Conservation (phyloP, 73 alveolate genomes). For the Stentor coeruleus region DNA sequence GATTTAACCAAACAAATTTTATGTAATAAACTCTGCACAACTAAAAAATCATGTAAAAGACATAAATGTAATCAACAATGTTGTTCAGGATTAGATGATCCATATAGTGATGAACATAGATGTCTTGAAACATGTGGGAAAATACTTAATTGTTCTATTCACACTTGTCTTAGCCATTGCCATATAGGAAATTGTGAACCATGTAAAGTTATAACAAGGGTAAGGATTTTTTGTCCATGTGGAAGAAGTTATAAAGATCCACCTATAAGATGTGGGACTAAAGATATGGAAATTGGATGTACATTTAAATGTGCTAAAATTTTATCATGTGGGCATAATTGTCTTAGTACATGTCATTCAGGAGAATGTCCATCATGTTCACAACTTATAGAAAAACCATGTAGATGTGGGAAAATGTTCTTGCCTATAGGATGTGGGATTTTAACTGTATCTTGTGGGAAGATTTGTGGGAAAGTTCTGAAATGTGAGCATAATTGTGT, state of each 20-base stretch:
- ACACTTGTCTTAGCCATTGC: constrained; percentile 78
- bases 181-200: constrained; percentile 90
- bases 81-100: constrained; percentile 66
- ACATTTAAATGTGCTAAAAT: constrained; percentile 33
- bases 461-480: constrained; percentile 32
- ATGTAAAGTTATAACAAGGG: constrained; percentile 67
- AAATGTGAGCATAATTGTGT: constrained; percentile 61
- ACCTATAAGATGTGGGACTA: constrained; percentile 80
- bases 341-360: constrained; percentile 47
- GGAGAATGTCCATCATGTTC: constrained; percentile 65
- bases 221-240: constrained; percentile 80
- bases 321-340: constrained; percentile 62
- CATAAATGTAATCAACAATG: constrained; percentile 44
- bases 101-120: constrained; percentile 70
- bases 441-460: constrained; percentile 48
- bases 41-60: constrained; percentile 23
- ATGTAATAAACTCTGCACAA: constrained; percentile 3
- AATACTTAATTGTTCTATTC: constrained; percentile 79
- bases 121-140: constrained; percentile 78
- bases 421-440: constrained; percentile 31
- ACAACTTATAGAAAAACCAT: constrained; percentile 38
- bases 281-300: constrained; percentile 41
- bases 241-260: constrained; percentile 72
- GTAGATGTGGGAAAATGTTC: constrained; percentile 54
- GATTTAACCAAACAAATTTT: not conserved